Base-by-base conservation (phyloP, 805 yeast species). In the Pichia exigua region DNA sequence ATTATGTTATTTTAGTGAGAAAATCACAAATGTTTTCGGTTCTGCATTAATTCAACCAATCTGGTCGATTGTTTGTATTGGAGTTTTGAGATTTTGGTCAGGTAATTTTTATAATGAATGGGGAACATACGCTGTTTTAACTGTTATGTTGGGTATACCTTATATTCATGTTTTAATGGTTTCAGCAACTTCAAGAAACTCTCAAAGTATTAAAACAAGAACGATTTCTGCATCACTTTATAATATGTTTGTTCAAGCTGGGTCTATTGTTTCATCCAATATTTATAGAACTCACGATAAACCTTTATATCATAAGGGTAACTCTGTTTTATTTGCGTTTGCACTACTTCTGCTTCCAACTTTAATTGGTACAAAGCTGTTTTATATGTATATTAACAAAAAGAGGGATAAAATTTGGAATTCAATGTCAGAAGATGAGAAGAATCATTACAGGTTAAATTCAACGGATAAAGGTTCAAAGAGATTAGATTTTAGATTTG, bases 211-310 rank as follows among this genome's bases (percentile, higher is more conserved):
- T 27, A 66, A 83, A 18, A 69, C 79, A 3, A 70, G 91, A 57
- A 78, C 89, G 0, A 81, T 84, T 5, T 74, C 85, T 13, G 79
- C 87, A 0, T 44, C 89, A 0, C 52, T 84, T 45, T 82, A 78
- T 61, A 85, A 83, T 59, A 81, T 83, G 73, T 76, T 73, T 62
- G 79, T 78, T 1, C 90, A 85, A 61, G 69, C 79, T 0, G 84
- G 81, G 1, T 64, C 70, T 20, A 79, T 85, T 46, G 67, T 77
- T 11, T 67, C 80, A 4, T 68, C 81, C 7, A 78, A 83, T 59
- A 73, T 85, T 7, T 85, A 84, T 64, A 65, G 83, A 46, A 61
- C 63, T 1, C 75, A 73, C 42, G 91, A 85, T 60, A 68, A 67
- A 42, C 91, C 91, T 1, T 60, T 73, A 35, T 85, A 85, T 61